A percentile compares a stretch with the other conserved stretches of the same genome.
These are phyloP conservation scores for Trichoderma simmonsii DNA, from an alignment of 2,329 filamentous ascomycete species.

Conservation along the genomic window DNA sequence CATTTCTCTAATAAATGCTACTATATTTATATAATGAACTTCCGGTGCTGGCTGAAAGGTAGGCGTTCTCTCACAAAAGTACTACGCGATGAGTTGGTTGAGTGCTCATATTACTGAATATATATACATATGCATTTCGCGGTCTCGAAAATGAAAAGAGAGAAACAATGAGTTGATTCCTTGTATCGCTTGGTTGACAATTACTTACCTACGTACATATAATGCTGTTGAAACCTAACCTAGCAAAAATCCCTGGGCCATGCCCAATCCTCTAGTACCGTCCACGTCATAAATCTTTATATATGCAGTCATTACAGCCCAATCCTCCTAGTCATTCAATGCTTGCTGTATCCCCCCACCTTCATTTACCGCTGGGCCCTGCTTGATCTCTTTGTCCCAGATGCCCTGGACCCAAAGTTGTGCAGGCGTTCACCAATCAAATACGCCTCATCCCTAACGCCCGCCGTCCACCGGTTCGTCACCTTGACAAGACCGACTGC, in stretches of 20 bases:
- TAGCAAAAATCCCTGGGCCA: not conserved
- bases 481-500: constrained; percentile 55
- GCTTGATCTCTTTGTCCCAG: constrained; percentile 34
- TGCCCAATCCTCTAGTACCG: not conserved
- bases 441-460: constrained; percentile 92
- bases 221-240: not conserved
- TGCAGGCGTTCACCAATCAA: constrained; percentile 91
- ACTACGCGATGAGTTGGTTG: too few relatives aligned
- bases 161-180: not conserved
- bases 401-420: constrained; percentile 68
- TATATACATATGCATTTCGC: too few relatives aligned
- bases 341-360: not conserved
- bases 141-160: not conserved
- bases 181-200: not conserved
- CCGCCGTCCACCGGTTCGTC: constrained; percentile 71
- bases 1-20: too few relatives aligned
- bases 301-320: constrained; percentile 10
- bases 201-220: not conserved
- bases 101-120: too few relatives aligned
- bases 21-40: not conserved
- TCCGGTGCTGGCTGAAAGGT: too few relatives aligned
- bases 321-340: not conserved
- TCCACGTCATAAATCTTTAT: not conserved
- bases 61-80: too few relatives aligned
- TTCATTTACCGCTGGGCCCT: constrained; percentile 35